Conservation (phyloP, 805 yeast species). For the Clavispora santaluciae region DNA sequence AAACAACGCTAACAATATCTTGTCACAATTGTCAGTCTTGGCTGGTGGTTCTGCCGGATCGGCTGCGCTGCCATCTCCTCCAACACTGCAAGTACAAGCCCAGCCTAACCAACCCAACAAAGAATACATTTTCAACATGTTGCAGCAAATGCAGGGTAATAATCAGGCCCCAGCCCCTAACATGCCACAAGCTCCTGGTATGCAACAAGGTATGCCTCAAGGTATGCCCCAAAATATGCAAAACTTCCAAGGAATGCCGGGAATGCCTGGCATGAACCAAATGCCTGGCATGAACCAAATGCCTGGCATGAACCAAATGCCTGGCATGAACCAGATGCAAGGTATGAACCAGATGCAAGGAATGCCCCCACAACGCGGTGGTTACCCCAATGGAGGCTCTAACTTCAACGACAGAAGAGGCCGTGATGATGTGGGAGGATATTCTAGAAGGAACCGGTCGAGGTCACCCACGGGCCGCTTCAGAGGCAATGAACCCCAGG, state of each 20-base stretch:
- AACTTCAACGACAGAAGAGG: constrained; percentile 24
- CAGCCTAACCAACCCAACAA: constrained; percentile 21
- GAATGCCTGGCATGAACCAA: constrained; percentile 31
- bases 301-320: constrained; percentile 3
- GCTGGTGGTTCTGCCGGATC: constrained; percentile 16
- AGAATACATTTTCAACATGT: constrained; percentile 45
- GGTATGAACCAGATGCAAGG: constrained; percentile 10
- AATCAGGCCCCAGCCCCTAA: constrained; percentile 2
- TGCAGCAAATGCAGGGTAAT: constrained; percentile 44
- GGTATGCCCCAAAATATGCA: neutral
- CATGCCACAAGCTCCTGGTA: constrained; percentile 9
- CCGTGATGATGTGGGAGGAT: constrained; percentile 27
- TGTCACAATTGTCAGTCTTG: constrained; percentile 41
- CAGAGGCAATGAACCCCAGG: constrained; percentile 10
- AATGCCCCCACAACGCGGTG: neutral
- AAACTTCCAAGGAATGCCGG: constrained; percentile 14
- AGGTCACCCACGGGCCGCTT: constrained; percentile 43
- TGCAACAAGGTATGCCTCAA: neutral
- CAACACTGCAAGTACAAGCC: constrained; percentile 4
- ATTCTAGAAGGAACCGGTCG: constrained; percentile 49
- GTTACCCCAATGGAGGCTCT: neutral
- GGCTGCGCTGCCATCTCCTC: constrained; percentile 9
- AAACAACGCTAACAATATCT: constrained; percentile 33
- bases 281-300: constrained; percentile 8
- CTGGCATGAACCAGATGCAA: neutral